Evolutionary conservation across 768 basidiomycete genomes (phyloP), one percentile per base, ranked within the genome.

Genomic region (Grammothele lineata): DNA sequence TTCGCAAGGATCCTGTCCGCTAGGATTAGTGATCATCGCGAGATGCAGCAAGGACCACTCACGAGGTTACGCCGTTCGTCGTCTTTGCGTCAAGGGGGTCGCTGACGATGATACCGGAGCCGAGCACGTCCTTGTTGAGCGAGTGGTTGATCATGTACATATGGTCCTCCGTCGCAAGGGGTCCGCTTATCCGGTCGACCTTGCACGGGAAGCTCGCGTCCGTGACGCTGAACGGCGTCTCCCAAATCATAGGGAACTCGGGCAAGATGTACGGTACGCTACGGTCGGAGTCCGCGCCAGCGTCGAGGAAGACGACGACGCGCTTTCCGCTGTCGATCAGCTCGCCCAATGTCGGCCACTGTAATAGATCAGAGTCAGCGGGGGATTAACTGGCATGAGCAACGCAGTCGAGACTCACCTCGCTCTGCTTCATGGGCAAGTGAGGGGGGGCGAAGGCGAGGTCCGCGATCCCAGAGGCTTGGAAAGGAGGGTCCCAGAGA

Each of bases 281-380:
- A 5, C 53, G 53, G 43, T 56, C 54, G 10, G 33, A 53, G 22
- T 59, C 53, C n/a, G 75, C 73, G 15, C 71, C 69, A 2, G 66
- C 53, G 48, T 85, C 82, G 55, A 86, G 65, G 62, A 86, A 85
- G 3, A 81, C 73, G 9, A 86, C 71, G 5, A 86, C 73, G 5
- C 77, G 72, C 56, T 73, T 81, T 4, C 77, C 79, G 33, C 61
- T 69, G 58, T 80, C 75, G 48, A 85, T 79, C 62, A 86, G 63
- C n/a, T 75, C 62, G 1, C 80, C 77, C 4, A 86, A 65, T 0
- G 81, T 82, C 1, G 83, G 84, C 82, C 84, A 87, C 40, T 76
- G 70, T 21, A 9, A 22, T 18, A 15, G 67, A 60, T 37, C 30
- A 25, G 25, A 9, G 12, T 45, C 37, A 41, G 46, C n/a, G n/a